These are phyloP conservation scores for Yueomyces sp. DNA, from an alignment of 805 yeast species.

Conservation along the genomic window DNA sequence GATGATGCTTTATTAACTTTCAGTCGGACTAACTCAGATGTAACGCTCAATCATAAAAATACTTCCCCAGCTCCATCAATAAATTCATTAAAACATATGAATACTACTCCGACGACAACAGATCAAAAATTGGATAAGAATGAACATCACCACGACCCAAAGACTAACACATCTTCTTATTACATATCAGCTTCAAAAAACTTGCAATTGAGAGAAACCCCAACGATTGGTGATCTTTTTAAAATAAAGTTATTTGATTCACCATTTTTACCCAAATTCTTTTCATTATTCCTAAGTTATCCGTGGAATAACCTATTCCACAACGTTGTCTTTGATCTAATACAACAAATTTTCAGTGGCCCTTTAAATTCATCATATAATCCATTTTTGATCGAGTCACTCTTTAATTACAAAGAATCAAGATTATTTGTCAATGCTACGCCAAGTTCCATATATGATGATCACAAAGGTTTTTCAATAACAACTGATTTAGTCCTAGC, in stretches of 20 bases:
- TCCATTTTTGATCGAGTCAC: slow-evolving; percentile 41
- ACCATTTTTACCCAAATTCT: slow-evolving; percentile 47
- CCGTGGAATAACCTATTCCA: slow-evolving; percentile 97
- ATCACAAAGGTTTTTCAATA: slow-evolving; percentile 30
- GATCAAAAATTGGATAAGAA: no score
- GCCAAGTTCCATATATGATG: slow-evolving; percentile 29
- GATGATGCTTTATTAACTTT: not conserved
- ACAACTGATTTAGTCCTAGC: slow-evolving; percentile 44
- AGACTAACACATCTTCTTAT: not conserved
- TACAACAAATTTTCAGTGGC: slow-evolving; percentile 88
- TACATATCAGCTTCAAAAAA: slow-evolving; percentile 24
- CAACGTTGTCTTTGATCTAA: slow-evolving; percentile 88
- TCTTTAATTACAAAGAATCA: slow-evolving; percentile 1
- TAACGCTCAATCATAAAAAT: no score
- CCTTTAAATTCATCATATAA: slow-evolving; percentile 73
- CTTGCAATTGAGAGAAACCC: slow-evolving; percentile 32
- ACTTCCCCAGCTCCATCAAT: no score
- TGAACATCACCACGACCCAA: not conserved
- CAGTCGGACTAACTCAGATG: no score
- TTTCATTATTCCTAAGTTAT: slow-evolving; percentile 61
- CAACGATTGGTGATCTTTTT: slow-evolving; percentile 76
- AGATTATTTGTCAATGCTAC: not conserved
- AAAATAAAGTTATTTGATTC: slow-evolving; percentile 72
- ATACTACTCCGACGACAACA: no score
- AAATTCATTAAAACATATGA: no score